Base-by-base conservation (phyloP, 2,329 filamentous ascomycete genomes). In the Ascochyta lentis region DNA sequence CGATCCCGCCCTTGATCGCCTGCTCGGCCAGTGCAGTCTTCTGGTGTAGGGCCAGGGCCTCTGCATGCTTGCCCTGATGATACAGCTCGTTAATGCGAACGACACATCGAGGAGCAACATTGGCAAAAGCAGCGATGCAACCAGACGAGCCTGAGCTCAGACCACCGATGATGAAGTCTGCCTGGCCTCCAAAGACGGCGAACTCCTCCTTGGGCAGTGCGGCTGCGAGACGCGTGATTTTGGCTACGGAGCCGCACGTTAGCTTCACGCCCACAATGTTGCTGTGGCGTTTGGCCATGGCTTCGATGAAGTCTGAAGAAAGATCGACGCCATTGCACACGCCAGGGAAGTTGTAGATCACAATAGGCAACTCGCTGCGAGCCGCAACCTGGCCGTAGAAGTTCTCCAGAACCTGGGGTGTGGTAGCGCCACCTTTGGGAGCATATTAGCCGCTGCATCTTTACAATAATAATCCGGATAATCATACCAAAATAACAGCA, bases 291-390 rank as follows among this genome's bases (percentile, higher is more conserved):
- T 79, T 72, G 8, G 82, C 81, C 19, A 89, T 78, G 1, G 78
- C 74, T 13, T 81, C 76, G 63, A 90, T 85, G 66, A 84, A 81
- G 60, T 89, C 87, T 0, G 85, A 88, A 68, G 85, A 84, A 44
- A 90, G 78, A 67, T 90, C 87, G 15, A 90, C 78, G 5, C 88
- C 87, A 26, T 86, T 82, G 23, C 82, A 85, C 5, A 88, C 87
- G 6, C 80, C 84, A 5, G 87, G 88, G 77, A 86, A 90, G 74
- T 90, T 90, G 78, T 90, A 90, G 58, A 90, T 85, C 42, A 90
- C 72, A n/a, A 90, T 77, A 0, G 87, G 87, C 2, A 90, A 69
- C 0, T 84, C 81, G 23, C 81, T 85, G 1, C 79, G 79, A 44
- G 80, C 78, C 4, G 87, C 87, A 7, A 88, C 69, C 31, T 76